Conservation (phyloP, 2,329 filamentous ascomycete genomes). For the Hypoxylon sp. region DNA sequence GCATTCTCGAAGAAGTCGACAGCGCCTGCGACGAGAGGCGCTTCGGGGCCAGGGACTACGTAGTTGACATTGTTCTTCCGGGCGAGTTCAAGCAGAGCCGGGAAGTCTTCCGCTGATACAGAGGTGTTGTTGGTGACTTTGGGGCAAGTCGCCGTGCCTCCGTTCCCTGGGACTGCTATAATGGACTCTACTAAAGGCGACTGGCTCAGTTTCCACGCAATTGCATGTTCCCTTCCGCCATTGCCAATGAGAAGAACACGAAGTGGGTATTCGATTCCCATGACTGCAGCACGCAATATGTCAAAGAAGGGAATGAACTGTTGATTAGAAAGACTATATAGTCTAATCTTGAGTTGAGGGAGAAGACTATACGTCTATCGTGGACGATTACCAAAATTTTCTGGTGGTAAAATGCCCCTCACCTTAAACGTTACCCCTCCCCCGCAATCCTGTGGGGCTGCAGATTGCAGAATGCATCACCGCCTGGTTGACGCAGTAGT, state of each 20-base stretch:
- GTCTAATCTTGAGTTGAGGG: conserved; percentile 2
- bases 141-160: conserved; percentile 80
- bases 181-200: conserved; percentile 85
- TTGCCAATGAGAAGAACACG: conserved; percentile 91
- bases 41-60: conserved; percentile 91
- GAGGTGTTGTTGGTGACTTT: conserved; percentile 80
- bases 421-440: conserved; percentile 49
- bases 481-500: conserved; percentile 6
- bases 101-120: conserved; percentile 82
- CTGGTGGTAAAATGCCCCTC: conserved; percentile 47
- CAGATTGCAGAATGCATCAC: conserved; percentile 18
- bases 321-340: conserved; percentile 1
- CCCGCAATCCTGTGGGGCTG: conserved; percentile 45
- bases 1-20: conserved; percentile 83
- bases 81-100: conserved; percentile 81
- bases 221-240: conserved; percentile 92
- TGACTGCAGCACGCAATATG: conserved; percentile 34
- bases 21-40: conserved; percentile 92
- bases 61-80: conserved; percentile 81
- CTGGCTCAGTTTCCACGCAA: conserved; percentile 93
- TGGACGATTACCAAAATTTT: conserved; percentile 32
- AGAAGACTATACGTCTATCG: conserved; percentile 7
- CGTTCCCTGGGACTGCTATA: conserved; percentile 82
- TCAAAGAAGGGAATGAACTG: neutral
- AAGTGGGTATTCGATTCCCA: conserved; percentile 59